Percentiles rank a stretch among this genome's conserved stretches.
Evolutionary conservation across 306 rosid species (phyloP).

Genomic region (Quercus glauca): DNA sequence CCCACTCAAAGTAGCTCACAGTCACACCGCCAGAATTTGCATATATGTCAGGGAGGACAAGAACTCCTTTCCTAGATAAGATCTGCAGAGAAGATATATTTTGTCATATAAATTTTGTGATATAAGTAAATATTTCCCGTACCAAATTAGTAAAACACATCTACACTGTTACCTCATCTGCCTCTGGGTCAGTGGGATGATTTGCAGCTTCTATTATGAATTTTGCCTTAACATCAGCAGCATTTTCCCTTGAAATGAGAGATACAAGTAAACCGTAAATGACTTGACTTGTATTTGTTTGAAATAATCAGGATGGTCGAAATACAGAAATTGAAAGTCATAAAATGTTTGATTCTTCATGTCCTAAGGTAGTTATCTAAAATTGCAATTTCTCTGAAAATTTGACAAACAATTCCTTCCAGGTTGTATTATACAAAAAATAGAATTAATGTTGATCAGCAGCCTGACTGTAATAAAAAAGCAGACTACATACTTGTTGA

Average conservation of each 20-base stretch:
- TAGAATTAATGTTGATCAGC: not conserved
- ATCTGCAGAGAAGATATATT: slow-evolving; percentile 35
- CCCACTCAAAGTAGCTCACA: slow-evolving; percentile 85
- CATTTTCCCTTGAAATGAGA: slow-evolving; percentile 46
- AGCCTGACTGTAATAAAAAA: slow-evolving; percentile 7
- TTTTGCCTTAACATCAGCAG: slow-evolving; percentile 51
- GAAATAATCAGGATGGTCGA: not conserved
- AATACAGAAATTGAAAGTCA: not conserved
- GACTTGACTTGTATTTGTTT: not conserved
- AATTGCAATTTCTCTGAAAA: not conserved
- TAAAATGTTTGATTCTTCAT: not conserved
- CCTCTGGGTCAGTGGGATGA: slow-evolving; percentile 67
- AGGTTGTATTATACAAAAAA: not conserved
- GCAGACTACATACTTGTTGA: slow-evolving; percentile 46
- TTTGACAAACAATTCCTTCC: not conserved
- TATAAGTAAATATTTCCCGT: not conserved
- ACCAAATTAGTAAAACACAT: not conserved
- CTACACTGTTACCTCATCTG: slow-evolving; percentile 49
- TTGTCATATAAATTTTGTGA: not conserved
- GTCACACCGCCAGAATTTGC: slow-evolving; percentile 80
- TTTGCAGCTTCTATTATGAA: slow-evolving; percentile 64
- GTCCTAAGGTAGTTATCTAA: not conserved
- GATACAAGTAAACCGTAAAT: not conserved
- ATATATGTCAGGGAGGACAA: slow-evolving; percentile 65
- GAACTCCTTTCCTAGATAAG: slow-evolving; percentile 53